phyloP scores from a whole-genome alignment of 495 filamentous ascomycete species.

The Tetracladium setigerum region DNA sequence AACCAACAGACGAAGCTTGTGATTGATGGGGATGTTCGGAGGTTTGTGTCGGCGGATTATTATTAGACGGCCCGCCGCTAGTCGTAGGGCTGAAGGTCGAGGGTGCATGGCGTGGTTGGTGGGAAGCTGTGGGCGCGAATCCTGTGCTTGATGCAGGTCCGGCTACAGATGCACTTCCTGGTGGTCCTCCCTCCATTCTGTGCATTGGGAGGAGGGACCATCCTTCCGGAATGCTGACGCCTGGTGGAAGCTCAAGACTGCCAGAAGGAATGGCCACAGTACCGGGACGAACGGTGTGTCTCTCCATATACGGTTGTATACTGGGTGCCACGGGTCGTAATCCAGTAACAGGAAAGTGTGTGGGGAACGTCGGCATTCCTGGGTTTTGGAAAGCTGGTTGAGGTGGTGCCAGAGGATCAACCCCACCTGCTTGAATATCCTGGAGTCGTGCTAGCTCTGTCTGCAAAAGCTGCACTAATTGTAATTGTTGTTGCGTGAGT shows the following conservation, averaged over 20 bases:
- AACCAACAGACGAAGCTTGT: slow-evolving; percentile 19
- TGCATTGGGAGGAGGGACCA: slow-evolving; percentile 70
- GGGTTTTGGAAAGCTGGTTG: slow-evolving; percentile 30
- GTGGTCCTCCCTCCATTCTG: slow-evolving; percentile 34
- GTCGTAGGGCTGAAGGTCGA: slow-evolving; percentile 13
- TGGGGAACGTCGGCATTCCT: slow-evolving; percentile 24
- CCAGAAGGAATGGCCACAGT: slow-evolving; percentile 49
- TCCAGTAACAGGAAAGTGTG: slow-evolving; percentile 12
- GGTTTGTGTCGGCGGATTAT: slow-evolving; percentile 14
- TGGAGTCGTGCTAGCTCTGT: slow-evolving; percentile 57
- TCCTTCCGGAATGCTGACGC: slow-evolving; percentile 63
- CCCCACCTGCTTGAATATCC: slow-evolving; percentile 21
- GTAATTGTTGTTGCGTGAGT: slow-evolving; percentile 47
- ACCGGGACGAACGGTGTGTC: slow-evolving; percentile 32
- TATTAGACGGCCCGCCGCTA: slow-evolving; percentile 14
- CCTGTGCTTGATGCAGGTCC: slow-evolving; percentile 13
- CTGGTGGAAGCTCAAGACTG: slow-evolving; percentile 62
- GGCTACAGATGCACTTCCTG: slow-evolving; percentile 1
- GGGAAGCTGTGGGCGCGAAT: slow-evolving; percentile 19
- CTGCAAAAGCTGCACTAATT: slow-evolving; percentile 47
- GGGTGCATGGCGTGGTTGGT: background rate
- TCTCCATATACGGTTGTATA: slow-evolving; percentile 16
- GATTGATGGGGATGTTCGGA: slow-evolving; percentile 11
- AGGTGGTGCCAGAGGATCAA: slow-evolving; percentile 10
- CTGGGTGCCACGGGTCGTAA: slow-evolving; percentile 10